A percentile compares a stretch with the other conserved stretches of the same genome.
Evolutionary conservation across 1,139 yeast species (phyloP).

Genomic region (Pichia sp.): DNA sequence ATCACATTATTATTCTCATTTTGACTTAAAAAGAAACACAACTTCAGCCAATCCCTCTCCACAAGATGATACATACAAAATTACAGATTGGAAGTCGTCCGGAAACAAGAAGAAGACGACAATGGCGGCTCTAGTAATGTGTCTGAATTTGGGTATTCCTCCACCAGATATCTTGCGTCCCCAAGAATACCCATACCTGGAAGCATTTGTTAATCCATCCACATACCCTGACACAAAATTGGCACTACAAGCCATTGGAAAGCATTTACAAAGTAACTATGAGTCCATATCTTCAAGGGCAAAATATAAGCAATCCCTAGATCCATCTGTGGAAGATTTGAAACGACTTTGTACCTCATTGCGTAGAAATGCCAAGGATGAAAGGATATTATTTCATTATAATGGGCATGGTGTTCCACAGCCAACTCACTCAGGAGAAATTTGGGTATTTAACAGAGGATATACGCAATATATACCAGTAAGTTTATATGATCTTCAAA

Average conservation of each 20-base stretch:
- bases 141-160: constrained; percentile 91
- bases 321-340: constrained; percentile 94
- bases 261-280: constrained; percentile 79
- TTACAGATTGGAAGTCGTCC: constrained; percentile 86
- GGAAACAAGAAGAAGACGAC: constrained; percentile 90
- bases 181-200: constrained; percentile 87
- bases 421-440: constrained; percentile 96
- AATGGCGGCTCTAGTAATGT: constrained; percentile 87
- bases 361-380: constrained; percentile 87
- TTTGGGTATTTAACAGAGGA: constrained; percentile 97
- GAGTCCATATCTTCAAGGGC: constrained; percentile 86
- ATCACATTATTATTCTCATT: constrained; percentile 32
- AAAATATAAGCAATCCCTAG: constrained; percentile 83
- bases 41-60: constrained; percentile 85
- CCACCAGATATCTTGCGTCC: constrained; percentile 96
- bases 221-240: constrained; percentile 82
- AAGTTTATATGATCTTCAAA: constrained; percentile 84
- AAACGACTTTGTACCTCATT: constrained; percentile 87
- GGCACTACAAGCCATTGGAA: constrained; percentile 90
- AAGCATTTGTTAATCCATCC: constrained; percentile 92
- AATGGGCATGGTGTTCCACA: constrained; percentile 99
- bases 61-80: constrained; percentile 55
- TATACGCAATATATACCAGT: constrained; percentile 97
- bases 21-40: constrained; percentile 66
- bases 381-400: constrained; percentile 85